Evolutionary conservation across 148 eudicot species (phyloP), one percentile per base, ranked within the genome.

Genomic region (Limonium bicolor): DNA sequence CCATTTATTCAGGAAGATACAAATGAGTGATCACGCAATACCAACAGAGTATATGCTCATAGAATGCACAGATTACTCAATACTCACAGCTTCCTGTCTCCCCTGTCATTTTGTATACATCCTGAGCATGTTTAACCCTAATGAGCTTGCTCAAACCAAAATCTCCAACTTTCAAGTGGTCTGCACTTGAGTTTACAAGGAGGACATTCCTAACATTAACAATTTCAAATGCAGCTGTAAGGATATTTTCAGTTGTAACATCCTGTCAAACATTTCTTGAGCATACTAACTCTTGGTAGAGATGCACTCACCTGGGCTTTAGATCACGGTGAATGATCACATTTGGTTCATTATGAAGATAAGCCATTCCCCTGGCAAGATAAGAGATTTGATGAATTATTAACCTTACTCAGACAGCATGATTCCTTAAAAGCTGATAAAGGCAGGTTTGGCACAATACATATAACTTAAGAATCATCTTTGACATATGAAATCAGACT

Each of bases 71-170:
- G 16, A 12, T 18, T 24, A 25, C 28, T 52, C 18, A 21, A 36
- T 21, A 34, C 46, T 73, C 61, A 90, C 97, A 90, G 76, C 97
- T 90, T 71, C 97, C 97, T 36, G 97, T 84, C 62, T 90, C 97
- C 17, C 97, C 97, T 40, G 97, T 90, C 95, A 90, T 65, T 64
- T 84, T 84, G 74, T 90, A 90, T 16, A 84, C 87, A 58, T 90
- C 97, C 35, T 71, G 95, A 50, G 97, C 79, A 71, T 84, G 77
- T 52, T 84, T 68, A 49, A 77, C 93, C 53, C 64, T 70, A 16
- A 90, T 78, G 29, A 90, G 97, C 72, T 90, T 90, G 82, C 97
- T 90, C 36, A 90, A 56, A 57, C 97, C 97, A 71, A 90, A 90
- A 65, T 90, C 97, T 60, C 97, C 97, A 34, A 90, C 97, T 71